Conservation (phyloP, 2,329 filamentous ascomycete species). For the Beauveria scarabaeidicola region DNA sequence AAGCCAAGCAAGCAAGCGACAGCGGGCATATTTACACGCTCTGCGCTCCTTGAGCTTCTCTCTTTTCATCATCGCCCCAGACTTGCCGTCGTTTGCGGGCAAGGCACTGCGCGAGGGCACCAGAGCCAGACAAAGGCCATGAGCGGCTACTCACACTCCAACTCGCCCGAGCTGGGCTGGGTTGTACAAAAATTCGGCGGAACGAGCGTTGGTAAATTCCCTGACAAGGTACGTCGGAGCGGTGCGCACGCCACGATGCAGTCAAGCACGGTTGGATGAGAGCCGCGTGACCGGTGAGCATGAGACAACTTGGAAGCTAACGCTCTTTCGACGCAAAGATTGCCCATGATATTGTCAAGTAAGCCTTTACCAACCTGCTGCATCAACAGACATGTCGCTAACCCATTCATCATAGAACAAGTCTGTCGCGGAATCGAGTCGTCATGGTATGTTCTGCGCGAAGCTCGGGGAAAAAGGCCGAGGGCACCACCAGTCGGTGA, state of each 20-base stretch:
- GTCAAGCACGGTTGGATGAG: neutral
- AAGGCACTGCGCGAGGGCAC: neutral
- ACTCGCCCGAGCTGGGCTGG: conserved; percentile 50
- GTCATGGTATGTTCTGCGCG: conserved; percentile 93
- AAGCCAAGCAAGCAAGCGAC: neutral
- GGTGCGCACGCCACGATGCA: neutral
- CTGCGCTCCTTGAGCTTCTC: neutral
- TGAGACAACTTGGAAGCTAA: conserved; percentile 3
- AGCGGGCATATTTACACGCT: neutral
- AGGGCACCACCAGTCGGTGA: conserved; percentile 91
- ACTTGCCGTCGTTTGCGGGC: neutral
- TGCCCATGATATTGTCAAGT: conserved; percentile 36
- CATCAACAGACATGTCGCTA: neutral
- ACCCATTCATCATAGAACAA: conserved; percentile 22
- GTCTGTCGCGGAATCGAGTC: conserved; percentile 61
- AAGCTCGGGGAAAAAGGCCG: conserved; percentile 87
- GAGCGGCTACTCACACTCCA: conserved; percentile 26
- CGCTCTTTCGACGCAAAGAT: conserved; percentile 23
- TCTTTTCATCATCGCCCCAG: neutral
- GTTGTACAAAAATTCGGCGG: conserved; percentile 93
- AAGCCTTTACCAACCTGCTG: conserved; percentile 14
- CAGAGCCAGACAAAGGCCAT: conserved; percentile 14
- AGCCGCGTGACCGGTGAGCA: neutral
- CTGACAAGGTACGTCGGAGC: conserved; percentile 49
- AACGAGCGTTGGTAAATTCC: conserved; percentile 92